A percentile compares a stretch with the other conserved stretches of the same genome.
These are phyloP conservation scores for Claviceps sp. DNA, from an alignment of 2,329 filamentous ascomycete species.

Conservation along the genomic window DNA sequence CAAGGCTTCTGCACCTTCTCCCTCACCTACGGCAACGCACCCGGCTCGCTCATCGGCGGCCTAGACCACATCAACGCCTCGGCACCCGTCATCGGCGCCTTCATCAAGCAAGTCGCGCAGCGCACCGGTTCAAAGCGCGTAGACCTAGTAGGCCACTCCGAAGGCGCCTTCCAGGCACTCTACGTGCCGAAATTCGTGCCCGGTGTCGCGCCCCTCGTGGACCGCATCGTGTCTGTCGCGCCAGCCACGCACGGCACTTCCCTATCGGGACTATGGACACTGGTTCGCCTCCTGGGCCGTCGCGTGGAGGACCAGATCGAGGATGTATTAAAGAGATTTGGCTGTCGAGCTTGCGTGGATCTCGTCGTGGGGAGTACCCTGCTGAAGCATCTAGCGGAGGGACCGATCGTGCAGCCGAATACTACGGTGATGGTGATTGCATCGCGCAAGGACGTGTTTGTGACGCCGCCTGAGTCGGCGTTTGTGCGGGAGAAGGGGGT, in stretches of 20 bases:
- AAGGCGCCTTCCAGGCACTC: conserved; percentile 11
- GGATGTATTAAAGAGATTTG: conserved; percentile 2
- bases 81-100: conserved; percentile 8
- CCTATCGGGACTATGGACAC: conserved; percentile 7
- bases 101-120: conserved; percentile 8
- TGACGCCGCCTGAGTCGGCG: conserved; percentile 6
- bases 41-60: conserved; percentile 8
- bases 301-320: neutral
- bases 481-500: conserved; percentile 9
- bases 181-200: conserved; percentile 10
- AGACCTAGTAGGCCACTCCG: conserved; percentile 12
- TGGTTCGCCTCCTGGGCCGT: conserved; percentile 3
- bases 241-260: conserved; percentile 13
- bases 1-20: conserved; percentile 12
- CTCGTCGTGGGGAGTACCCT: conserved; percentile 4
- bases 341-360: conserved; percentile 8
- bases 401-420: conserved; percentile 9
- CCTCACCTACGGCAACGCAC: conserved; percentile 9
- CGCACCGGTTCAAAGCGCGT: conserved; percentile 10
- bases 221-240: conserved; percentile 10
- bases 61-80: conserved; percentile 10
- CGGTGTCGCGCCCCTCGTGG: conserved; percentile 7
- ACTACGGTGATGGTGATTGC: conserved; percentile 8
- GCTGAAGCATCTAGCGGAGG: conserved; percentile 6
- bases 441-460: conserved; percentile 5